Evolutionary conservation across 1,284 basidiomycete genomes (phyloP), one percentile per base, ranked within the genome.

Genomic region (Cystobasidium pallidum): DNA sequence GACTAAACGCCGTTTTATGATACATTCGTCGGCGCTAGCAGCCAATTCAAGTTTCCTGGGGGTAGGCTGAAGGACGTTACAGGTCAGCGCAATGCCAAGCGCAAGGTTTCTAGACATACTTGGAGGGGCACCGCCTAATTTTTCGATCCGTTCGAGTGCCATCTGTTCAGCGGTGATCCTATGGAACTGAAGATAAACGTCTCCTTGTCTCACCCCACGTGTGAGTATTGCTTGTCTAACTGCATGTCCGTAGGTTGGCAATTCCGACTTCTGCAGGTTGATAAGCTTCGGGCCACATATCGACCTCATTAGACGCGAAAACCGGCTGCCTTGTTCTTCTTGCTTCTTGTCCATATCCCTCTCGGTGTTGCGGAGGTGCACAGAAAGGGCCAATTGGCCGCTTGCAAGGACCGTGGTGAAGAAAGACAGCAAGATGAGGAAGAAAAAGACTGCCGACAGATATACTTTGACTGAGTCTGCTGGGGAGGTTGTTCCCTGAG

Each of bases 81-180:
- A n/a, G n/a, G n/a, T 45, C 15, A 45, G 43, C 19, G 11, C 11
- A 3, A 3, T 45, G 11, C 43, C 8, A 11, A 45, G 43, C 7
- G 4, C n/a, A 8, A n/a, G 43, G n/a, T 17, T 3, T 11, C 8
- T 8, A 45, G 43, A n/a, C 62, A 19, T 51, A 64, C 62, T 17
- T 15, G 62, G 62, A 34, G 62, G 62, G n/a, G 62, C 62, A 64
- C 62, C 62, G n/a, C 62, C 62, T 11, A 64, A 24, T n/a, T 43
- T 64, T 32, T 28, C 24, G 1, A 64, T 64, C 26, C 62, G n/a
- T 32, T 64, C 62, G 19, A 64, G 47, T 21, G 49, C 62, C 62
- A 49, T 43, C 39, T 64, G 45, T 51, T 64, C 62, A 2, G n/a
- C 62, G 2, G 39, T n/a, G 1, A 64, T 64, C 19, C 19, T 32